Percentiles rank a stretch among this genome's conserved stretches.
These are phyloP conservation scores for Przewalskia tangutica DNA, from an alignment of 257 asterid species.

Conservation along the genomic window DNA sequence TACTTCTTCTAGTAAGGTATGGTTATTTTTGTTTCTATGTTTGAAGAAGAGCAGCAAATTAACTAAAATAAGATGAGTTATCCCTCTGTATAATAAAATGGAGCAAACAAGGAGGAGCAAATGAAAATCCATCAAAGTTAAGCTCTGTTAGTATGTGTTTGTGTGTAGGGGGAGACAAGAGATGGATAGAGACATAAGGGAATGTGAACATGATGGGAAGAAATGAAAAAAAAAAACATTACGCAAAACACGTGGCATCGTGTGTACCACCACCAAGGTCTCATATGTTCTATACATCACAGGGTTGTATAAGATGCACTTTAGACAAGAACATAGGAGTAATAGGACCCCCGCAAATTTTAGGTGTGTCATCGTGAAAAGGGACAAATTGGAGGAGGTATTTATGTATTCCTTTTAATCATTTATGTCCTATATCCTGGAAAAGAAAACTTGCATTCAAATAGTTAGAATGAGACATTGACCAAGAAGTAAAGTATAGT, in stretches of 20 bases:
- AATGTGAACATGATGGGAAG: background rate
- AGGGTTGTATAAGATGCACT: too few species aligned
- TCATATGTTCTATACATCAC: background rate
- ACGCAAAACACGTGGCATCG: background rate
- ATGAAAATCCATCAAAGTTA: background rate
- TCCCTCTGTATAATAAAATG: background rate
- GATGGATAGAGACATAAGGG: background rate
- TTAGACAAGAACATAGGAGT: background rate
- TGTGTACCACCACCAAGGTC: background rate
- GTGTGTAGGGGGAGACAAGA: background rate
- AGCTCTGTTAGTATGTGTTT: background rate
- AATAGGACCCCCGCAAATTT: background rate
- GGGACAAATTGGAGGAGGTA: too few species aligned
- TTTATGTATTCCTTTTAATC: too few species aligned
- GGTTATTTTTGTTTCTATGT: background rate
- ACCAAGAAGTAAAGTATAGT: too few species aligned
- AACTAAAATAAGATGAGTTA: background rate
- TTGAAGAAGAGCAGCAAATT: background rate
- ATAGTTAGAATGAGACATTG: too few species aligned
- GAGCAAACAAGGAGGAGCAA: background rate
- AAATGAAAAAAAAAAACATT: background rate
- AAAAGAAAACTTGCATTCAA: too few species aligned
- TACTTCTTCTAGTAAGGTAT: background rate
- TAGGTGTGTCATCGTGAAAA: too few species aligned
- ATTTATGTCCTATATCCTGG: too few species aligned